Evolutionary conservation across 768 basidiomycete genomes (phyloP).

Genomic region (Cyclocybe aegerita): DNA sequence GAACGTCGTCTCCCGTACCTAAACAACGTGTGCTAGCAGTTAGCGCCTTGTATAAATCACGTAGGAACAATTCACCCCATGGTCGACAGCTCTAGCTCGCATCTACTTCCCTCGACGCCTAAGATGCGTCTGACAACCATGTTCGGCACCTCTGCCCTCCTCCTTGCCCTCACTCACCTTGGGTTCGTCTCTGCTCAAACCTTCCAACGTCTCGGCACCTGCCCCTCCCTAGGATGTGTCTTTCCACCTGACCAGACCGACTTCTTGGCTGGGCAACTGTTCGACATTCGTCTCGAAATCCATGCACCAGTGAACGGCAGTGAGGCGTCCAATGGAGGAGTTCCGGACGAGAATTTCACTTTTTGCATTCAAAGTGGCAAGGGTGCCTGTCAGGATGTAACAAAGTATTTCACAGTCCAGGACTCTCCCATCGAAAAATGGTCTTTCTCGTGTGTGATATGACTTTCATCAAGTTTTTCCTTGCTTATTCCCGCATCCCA

Average conservation of each 20-base stretch:
- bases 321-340: conserved; percentile 32
- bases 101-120: background rate
- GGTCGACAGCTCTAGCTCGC: background rate
- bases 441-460: conserved; percentile 34
- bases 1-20: background rate
- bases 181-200: conserved; percentile 31
- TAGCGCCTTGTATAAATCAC: background rate
- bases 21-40: background rate
- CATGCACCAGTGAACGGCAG: conserved; percentile 42
- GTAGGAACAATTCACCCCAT: background rate
- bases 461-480: background rate
- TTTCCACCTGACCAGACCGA: conserved; percentile 46
- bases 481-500: conserved; percentile 9
- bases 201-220: conserved; percentile 39
- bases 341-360: conserved; percentile 37
- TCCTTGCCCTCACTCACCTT: conserved; percentile 17
- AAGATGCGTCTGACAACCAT: background rate
- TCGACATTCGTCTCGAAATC: conserved; percentile 42
- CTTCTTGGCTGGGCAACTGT: conserved; percentile 41
- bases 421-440: conserved; percentile 35
- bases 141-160: conserved; percentile 9
- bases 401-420: conserved; percentile 33
- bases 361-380: conserved; percentile 36
- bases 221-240: conserved; percentile 40
- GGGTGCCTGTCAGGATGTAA: conserved; percentile 31